Evolutionary conservation across 352 stramenopile species (phyloP), one percentile per base, ranked within the genome.

Genomic region (Plasmopara muralis): DNA sequence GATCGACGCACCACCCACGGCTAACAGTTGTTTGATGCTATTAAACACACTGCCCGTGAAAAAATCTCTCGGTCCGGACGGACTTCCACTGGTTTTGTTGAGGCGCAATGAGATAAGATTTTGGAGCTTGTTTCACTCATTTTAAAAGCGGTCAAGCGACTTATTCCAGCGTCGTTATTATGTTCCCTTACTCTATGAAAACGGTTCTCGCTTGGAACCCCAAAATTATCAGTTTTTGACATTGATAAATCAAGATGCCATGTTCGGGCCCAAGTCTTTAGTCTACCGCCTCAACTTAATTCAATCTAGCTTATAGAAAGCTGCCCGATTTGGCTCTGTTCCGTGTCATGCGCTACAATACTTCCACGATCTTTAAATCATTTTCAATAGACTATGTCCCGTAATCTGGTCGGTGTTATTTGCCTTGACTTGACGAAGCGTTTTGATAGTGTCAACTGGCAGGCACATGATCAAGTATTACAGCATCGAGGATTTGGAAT

Each of bases 401-500:
- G 25, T 5, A 2, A 29, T 28, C 38, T 20, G 2, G 47, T 28
- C 10, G 47, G 47, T 2, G 38, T 37, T 6, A 33, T 54, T 10
- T 40, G 25, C 28, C 38, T 54, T 9, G 38, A 54, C 28, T 47
- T 47, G 15, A 30, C 35, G 0, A 46, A 54, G 33, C 37, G 37
- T 5, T 41, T 54, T 28, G 47, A 54, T 16, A 54, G 38, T 54
- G 38, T 47, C 25, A 46, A 47, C 14, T 47, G 47, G 47, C 28
- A 38, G 13, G 47, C 28, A 2, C 14, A 47, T 6, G 37, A 46
- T 16, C 0, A 45, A 4, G 20, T n/a, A n/a, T n/a, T n/a, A n/a
- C n/a, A n/a, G n/a, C n/a, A n/a, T n/a, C n/a, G 28, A 4, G 37
- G 38, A 14, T 54, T 47, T 33, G 25, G 47, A 9, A 14, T 3